phyloP scores from a whole-genome alignment of 2,329 filamentous ascomycete species.

The Plectosphaerella sp. region DNA sequence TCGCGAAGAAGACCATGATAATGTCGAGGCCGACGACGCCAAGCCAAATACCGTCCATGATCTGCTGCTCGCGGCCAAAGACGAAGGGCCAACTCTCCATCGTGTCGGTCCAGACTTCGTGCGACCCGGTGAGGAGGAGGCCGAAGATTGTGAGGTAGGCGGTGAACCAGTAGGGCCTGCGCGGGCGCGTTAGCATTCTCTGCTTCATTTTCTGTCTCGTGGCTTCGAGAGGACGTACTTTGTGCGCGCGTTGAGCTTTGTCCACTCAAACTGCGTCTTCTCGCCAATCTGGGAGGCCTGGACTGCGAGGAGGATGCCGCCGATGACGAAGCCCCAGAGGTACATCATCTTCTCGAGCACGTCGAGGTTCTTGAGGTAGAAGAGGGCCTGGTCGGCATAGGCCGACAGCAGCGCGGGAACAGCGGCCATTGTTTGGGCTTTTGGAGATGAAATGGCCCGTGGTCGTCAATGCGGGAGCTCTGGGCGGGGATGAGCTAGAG shows the following conservation, averaged over 20 bases:
- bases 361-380: conserved; percentile 6
- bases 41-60: conserved; percentile 43
- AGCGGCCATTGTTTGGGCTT: neutral
- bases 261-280: conserved; percentile 1
- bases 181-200: neutral
- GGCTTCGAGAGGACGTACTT: neutral
- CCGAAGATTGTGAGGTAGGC: conserved; percentile 15
- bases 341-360: conserved; percentile 14
- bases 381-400: neutral
- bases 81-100: conserved; percentile 17
- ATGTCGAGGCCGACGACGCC: conserved; percentile 40
- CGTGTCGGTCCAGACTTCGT: conserved; percentile 21
- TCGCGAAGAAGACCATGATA: conserved; percentile 36
- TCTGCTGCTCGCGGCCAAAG: conserved; percentile 27
- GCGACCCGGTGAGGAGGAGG: conserved; percentile 11
- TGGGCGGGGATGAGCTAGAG: neutral
- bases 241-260: neutral
- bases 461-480: neutral
- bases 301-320: conserved; percentile 15
- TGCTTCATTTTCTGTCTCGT: neutral
- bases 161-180: conserved; percentile 16
- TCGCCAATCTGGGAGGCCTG: conserved; percentile 14
- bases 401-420: neutral
- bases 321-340: conserved; percentile 12
- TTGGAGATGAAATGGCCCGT: neutral